A percentile compares a stretch with the other conserved stretches of the same genome.
Evolutionary conservation across 345 rosid species (phyloP).

Genomic region (Populus davidiana): DNA sequence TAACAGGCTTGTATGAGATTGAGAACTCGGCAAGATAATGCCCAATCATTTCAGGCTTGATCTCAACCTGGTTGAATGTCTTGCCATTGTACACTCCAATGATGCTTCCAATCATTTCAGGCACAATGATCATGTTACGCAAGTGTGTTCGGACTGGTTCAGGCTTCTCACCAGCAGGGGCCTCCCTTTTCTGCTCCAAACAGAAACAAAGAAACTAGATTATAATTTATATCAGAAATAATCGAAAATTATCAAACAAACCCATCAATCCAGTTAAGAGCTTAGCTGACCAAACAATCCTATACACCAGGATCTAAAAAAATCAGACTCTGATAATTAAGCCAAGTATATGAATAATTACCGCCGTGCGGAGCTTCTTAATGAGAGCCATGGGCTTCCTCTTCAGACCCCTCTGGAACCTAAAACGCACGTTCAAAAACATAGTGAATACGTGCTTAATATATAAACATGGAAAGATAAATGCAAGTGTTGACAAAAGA

Average conservation of each 20-base stretch:
- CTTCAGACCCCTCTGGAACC: conserved; percentile 87
- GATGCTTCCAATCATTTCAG: conserved; percentile 95
- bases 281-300: not conserved
- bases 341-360: not conserved
- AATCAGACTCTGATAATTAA: not conserved
- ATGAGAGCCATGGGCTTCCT: conserved; percentile 38
- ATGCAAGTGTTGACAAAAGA: not conserved
- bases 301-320: not conserved
- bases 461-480: too few species aligned
- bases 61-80: conserved; percentile 91
- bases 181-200: conserved; percentile 74
- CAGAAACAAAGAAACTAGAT: not conserved
- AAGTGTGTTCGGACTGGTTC: conserved; percentile 89
- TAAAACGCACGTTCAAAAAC: conserved; percentile 14
- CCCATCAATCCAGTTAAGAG: not conserved
- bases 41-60: conserved; percentile 92
- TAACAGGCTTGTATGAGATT: conserved; percentile 59
- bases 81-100: conserved; percentile 93
- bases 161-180: conserved; percentile 94
- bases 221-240: not conserved
- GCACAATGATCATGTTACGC: conserved; percentile 89
- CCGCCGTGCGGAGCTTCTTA: conserved; percentile 39
- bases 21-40: conserved; percentile 33
- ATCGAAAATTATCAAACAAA: not conserved
- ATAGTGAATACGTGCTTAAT: not conserved